phyloP scores from a whole-genome alignment of 306 rosid genomes.

The Abrus pulchellus region DNA sequence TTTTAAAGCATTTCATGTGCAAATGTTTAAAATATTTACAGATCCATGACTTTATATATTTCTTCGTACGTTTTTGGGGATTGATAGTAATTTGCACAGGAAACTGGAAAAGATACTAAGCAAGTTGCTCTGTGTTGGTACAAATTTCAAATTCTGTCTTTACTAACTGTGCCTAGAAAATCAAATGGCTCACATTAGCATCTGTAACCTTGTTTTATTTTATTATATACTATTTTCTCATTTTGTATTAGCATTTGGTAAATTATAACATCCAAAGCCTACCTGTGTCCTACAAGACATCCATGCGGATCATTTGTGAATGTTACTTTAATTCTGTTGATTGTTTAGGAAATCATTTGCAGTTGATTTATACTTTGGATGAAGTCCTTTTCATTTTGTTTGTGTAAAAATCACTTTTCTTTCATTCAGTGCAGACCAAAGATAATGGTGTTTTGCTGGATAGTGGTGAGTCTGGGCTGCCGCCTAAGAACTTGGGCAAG shows the following conservation, averaged over 20 bases:
- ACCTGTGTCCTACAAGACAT: conserved; percentile 15
- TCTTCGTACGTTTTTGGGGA: neutral
- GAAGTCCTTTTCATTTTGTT: conserved; percentile 54
- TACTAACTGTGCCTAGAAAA: neutral
- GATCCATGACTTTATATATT: neutral
- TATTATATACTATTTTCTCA: conserved; percentile 3
- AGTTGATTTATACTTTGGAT: conserved; percentile 20
- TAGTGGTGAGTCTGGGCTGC: conserved; percentile 54
- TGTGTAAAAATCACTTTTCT: conserved; percentile 70
- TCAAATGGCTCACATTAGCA: conserved; percentile 17
- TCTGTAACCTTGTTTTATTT: neutral
- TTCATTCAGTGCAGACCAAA: conserved; percentile 98
- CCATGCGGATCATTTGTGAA: conserved; percentile 1
- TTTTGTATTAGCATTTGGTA: conserved; percentile 10
- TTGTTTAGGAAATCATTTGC: conserved; percentile 33
- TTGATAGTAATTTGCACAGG: neutral
- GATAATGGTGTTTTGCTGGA: conserved; percentile 74
- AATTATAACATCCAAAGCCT: conserved; percentile 18
- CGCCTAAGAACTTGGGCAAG: conserved; percentile 63
- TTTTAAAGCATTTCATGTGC: neutral
- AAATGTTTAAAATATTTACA: neutral
- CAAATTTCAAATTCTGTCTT: conserved; percentile 10
- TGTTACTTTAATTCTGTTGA: conserved; percentile 14
- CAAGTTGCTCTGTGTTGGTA: neutral
- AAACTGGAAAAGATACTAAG: conserved; percentile 12